Base-by-base conservation (phyloP, 768 basidiomycete species). In the Tricholoma furcatifolium region DNA sequence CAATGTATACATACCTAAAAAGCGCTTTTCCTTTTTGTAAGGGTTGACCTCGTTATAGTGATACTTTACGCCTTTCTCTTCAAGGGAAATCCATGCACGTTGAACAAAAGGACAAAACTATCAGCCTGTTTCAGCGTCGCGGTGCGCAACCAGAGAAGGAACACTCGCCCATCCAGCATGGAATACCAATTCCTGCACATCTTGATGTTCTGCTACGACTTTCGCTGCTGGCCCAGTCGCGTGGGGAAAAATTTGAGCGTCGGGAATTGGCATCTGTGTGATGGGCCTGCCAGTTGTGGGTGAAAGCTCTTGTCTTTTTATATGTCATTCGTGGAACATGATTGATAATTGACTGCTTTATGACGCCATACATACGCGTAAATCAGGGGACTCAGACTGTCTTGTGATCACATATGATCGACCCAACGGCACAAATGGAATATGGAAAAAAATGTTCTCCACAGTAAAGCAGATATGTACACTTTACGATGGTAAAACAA, bases 31-130 rank as follows among this genome's bases (percentile, higher is more conserved):
- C 59, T 87, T 87, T 68, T 83, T 84, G 72, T 87, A 88, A 2
- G 85, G 84, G 65, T 86, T 84, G 18, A 82, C 76, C 62, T 87
- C 83, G 53, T 77, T 77, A 63, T 85, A 86, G 55, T 84, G 83
- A 60, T 88, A 88, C 1, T 81, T 80, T 24, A 88, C 80, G 0
- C 78, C 77, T 49, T 75, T 79, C 62, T 87, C 86, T 61, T 89
- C 85, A 4, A 88, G 71, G 0, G 78, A 67, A 47, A 88, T 82
- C 87, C 87, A 88, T 11, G 72, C 70, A 9, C 86, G 74, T 62
- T 83, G 82, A 18, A 79, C 80, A 47, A 70, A 84, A 0, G 82
- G 83, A 56, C 82, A 84, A 64, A 85, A 85, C 75, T 76, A 50
- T 8, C 6, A 27, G 32, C 38, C 12, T 65, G 67, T 27, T 35